phyloP scores from a whole-genome alignment of 106 monocot genomes.

The Iris macrosiphon region DNA sequence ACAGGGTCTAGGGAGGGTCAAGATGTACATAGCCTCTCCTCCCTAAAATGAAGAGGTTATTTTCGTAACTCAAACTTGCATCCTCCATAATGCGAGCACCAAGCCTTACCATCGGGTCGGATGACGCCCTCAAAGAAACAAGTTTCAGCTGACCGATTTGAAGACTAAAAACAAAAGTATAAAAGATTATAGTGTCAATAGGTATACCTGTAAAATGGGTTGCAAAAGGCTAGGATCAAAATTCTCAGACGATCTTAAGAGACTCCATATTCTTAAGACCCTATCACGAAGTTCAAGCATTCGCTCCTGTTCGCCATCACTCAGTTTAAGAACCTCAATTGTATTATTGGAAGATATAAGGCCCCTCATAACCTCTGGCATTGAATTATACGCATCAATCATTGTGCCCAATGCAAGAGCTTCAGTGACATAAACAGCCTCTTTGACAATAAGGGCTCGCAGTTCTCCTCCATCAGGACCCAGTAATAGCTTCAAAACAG shows the following conservation, averaged over 20 bases:
- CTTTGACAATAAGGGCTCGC: constrained; percentile 78
- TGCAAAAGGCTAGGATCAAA: constrained; percentile 89
- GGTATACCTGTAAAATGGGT: constrained; percentile 97
- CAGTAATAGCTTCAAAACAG: constrained; percentile 80
- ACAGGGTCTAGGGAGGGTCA: too few relatives aligned
- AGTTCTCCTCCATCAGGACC: constrained; percentile 85
- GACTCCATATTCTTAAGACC: constrained; percentile 81
- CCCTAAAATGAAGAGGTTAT: too few relatives aligned
- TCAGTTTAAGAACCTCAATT: constrained; percentile 52
- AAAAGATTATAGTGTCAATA: too few relatives aligned
- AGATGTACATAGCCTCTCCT: too few relatives aligned
- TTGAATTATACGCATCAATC: constrained; percentile 70
- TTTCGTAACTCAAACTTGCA: too few relatives aligned
- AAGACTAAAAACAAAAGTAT: too few relatives aligned
- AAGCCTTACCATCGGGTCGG: too few relatives aligned
- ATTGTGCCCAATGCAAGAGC: constrained; percentile 66
- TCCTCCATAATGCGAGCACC: too few relatives aligned
- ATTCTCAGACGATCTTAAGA: constrained; percentile 76
- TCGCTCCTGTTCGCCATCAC: constrained; percentile 51
- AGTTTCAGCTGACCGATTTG: too few relatives aligned
- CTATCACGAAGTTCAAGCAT: constrained; percentile 79
- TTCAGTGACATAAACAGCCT: constrained; percentile 86
- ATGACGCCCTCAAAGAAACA: too few relatives aligned
- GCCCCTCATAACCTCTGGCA: constrained; percentile 61
- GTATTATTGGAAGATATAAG: constrained; percentile 42